phyloP scores from a whole-genome alignment of 352 stramenopile species.

The Elongisporangium senticosum region DNA sequence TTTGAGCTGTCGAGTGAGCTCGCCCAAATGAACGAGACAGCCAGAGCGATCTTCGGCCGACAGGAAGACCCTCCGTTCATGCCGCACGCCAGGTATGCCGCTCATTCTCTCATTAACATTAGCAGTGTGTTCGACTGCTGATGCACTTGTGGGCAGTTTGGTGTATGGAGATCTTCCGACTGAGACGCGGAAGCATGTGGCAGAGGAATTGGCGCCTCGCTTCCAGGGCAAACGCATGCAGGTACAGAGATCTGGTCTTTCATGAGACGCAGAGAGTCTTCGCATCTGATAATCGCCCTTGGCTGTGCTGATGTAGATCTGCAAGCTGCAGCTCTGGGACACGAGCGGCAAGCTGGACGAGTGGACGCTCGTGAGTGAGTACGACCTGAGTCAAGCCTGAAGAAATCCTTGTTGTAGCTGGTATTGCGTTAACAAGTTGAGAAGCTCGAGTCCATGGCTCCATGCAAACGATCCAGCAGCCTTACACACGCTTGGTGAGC shows the following conservation, averaged over 20 bases:
- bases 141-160: constrained; percentile 18
- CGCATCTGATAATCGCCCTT: neutral
- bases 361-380: constrained; percentile 36
- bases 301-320: constrained; percentile 15
- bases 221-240: constrained; percentile 25
- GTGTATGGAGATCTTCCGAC: constrained; percentile 47
- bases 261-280: neutral
- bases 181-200: constrained; percentile 20
- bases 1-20: constrained; percentile 36
- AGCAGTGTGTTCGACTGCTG: constrained; percentile 2
- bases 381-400: constrained; percentile 7
- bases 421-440: constrained; percentile 6
- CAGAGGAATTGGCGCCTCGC: constrained; percentile 28
- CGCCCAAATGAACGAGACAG: constrained; percentile 16
- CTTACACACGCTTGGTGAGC: constrained; percentile 26
- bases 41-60: constrained; percentile 43
- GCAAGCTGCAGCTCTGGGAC: constrained; percentile 47
- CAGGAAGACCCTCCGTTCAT: constrained; percentile 42
- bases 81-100: constrained; percentile 54
- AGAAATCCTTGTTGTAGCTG: neutral
- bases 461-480: constrained; percentile 10
- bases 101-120: neutral
- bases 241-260: constrained; percentile 12
- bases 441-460: constrained; percentile 17
- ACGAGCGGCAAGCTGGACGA: constrained; percentile 31